These are phyloP conservation scores for Rhodotorula sp. DNA, from an alignment of 1,284 basidiomycete genomes.

Conservation along the genomic window DNA sequence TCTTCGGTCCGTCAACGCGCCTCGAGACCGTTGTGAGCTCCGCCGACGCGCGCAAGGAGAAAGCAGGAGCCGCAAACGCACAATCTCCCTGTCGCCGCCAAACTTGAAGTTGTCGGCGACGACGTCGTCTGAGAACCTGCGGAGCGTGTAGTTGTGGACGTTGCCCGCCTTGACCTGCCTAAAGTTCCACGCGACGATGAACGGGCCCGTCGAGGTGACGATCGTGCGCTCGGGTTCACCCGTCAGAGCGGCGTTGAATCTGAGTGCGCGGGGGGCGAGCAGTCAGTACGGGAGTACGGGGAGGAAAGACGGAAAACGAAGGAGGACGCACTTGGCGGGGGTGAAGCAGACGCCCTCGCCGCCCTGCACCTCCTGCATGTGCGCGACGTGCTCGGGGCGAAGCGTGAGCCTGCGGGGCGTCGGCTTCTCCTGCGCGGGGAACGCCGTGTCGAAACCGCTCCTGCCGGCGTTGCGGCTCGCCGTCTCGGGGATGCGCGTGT, in stretches of 20 bases:
- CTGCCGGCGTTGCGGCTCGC: slow-evolving; percentile 36
- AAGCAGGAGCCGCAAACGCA: neutral
- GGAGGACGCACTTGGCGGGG: slow-evolving; percentile 70
- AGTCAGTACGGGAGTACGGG: neutral
- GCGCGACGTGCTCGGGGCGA: slow-evolving; percentile 88
- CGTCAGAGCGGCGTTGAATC: slow-evolving; percentile 87
- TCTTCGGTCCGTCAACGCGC: no score
- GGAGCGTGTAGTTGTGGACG: slow-evolving; percentile 86
- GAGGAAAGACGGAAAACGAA: neutral
- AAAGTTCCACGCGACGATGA: slow-evolving; percentile 74
- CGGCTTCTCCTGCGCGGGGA: slow-evolving; percentile 93
- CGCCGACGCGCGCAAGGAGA: neutral
- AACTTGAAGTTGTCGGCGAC: slow-evolving; percentile 97
- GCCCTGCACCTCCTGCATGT: slow-evolving; percentile 74
- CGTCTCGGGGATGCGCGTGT: slow-evolving; percentile 71
- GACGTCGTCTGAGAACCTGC: slow-evolving; percentile 83
- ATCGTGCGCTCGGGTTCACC: slow-evolving; percentile 81
- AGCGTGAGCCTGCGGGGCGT: slow-evolving; percentile 86
- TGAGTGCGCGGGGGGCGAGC: slow-evolving; percentile 48
- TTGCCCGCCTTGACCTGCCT: slow-evolving; percentile 88
- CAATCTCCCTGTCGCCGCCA: slow-evolving; percentile 88
- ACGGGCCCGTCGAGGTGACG: slow-evolving; percentile 93
- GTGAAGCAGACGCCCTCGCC: slow-evolving; percentile 70
- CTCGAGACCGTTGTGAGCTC: neutral
- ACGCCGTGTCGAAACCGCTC: slow-evolving; percentile 68